These are phyloP conservation scores for Pinus taeda DNA, from an alignment of 75 land plant species.

Conservation along the genomic window DNA sequence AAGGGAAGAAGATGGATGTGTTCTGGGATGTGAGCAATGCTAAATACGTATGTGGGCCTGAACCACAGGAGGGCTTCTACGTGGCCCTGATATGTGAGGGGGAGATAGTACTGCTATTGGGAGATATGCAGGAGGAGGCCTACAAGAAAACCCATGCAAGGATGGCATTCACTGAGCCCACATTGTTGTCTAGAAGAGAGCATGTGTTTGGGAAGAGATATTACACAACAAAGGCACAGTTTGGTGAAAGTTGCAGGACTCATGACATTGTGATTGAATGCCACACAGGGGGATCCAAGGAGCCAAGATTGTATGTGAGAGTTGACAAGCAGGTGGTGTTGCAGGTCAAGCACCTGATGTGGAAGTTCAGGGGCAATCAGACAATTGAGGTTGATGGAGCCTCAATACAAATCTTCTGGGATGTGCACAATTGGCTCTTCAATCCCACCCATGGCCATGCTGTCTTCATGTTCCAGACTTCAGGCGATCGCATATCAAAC, in stretches of 20 bases:
- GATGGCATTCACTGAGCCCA: conserved; percentile 19
- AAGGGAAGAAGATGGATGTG: conserved; percentile 24
- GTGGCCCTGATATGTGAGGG: conserved; percentile 52
- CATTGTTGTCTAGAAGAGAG: conserved; percentile 55
- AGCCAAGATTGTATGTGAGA: conserved; percentile 36
- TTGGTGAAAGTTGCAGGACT: conserved; percentile 60
- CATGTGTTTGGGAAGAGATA: conserved; percentile 56
- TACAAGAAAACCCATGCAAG: conserved; percentile 37
- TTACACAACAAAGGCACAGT: conserved; percentile 52
- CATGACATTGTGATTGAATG: conserved; percentile 61
- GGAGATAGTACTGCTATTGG: conserved; percentile 49
- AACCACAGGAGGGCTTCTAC: conserved; percentile 72
- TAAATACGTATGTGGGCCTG: conserved; percentile 59
- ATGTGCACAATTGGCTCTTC: conserved; percentile 75
- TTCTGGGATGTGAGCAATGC: conserved; percentile 77
- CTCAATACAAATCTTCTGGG: conserved; percentile 62
- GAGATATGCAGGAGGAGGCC: conserved; percentile 57
- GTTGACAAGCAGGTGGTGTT: conserved; percentile 50
- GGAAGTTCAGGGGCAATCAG: conserved; percentile 80
- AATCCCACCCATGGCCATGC: conserved; percentile 30
- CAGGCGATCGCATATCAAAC: conserved; percentile 46
- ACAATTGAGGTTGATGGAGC: conserved; percentile 44
- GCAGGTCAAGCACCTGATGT: conserved; percentile 49
- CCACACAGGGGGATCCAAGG: conserved; percentile 23
- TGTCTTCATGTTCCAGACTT: conserved; percentile 49